Base-by-base conservation (phyloP, 371 early-diverging fungal genomes). In the Batkoa obscura region DNA sequence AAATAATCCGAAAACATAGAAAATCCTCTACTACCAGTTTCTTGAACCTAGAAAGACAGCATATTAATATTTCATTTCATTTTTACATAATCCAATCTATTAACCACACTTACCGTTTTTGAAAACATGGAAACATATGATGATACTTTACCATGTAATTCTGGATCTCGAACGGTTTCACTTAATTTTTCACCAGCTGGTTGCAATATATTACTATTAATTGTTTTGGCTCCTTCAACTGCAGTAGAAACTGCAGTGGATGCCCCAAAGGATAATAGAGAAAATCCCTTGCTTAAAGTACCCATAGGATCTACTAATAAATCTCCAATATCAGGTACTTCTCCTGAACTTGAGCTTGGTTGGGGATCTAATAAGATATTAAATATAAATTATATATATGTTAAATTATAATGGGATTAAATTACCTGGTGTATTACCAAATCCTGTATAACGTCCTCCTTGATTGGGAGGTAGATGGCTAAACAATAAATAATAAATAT, bases 371-470 rank as follows among this genome's bases (percentile, higher is more conserved):
- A 58, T 56, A 47, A 55, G 38, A 43, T n/a, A 32, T 10, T 46
- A 60, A 60, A 23, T 23, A 23, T 23, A 23, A 23, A 23, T 23
- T 23, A 23, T 23, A 23, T 23, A 23, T 23, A 23, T 23, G 23
- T 23, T 4, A 9, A 41, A 50, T 39, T 35, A 34, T 13, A 54
- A 10, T 5, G 64, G 62, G 50, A 13, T 55, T 63, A 66, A 66
- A 15, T 51, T 56, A 49, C 15, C 71, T 56, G 73, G 72, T 50
- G 77, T 72, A 59, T 77, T 86, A 50, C 94, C 93, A 62, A 91
- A 93, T 0, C 94, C 92, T 34, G 74, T 77, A 66, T 83, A 94
- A 64, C 81, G 83, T 31, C 95, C 95, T 36, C 95, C 93, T 67
- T 91, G 91, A 58, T 75, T 88, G 4, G 95, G 93, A 33, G 90